Conservation (phyloP, 805 yeast genomes). For the Candida verbasci region DNA sequence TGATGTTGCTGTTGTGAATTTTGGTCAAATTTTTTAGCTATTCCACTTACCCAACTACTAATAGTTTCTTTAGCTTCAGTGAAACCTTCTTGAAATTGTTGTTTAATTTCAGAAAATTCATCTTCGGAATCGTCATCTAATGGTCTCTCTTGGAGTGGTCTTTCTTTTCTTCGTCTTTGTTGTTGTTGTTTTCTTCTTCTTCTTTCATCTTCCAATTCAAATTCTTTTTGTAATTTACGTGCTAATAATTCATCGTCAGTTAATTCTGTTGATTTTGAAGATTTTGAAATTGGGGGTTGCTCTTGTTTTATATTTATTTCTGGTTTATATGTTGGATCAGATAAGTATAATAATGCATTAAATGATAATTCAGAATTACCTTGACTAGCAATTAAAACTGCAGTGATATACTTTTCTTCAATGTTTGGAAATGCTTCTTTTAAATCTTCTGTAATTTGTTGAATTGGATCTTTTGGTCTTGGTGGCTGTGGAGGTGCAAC, state of each 20-base stretch:
- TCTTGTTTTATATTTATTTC: slow-evolving; percentile 38
- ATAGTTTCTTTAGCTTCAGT: slow-evolving; percentile 77
- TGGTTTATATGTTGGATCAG: slow-evolving; percentile 65
- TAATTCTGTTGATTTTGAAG: slow-evolving; percentile 3
- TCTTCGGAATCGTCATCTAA: slow-evolving; percentile 18
- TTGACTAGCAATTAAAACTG: slow-evolving; percentile 79
- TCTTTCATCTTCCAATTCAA: slow-evolving; percentile 37
- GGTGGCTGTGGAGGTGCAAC: slow-evolving; percentile 32
- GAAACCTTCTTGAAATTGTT: slow-evolving; percentile 65
- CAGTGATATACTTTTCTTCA: slow-evolving; percentile 67
- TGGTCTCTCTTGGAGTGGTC: slow-evolving; percentile 10
- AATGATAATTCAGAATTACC: slow-evolving; percentile 84
- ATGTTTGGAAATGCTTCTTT: slow-evolving; percentile 81
- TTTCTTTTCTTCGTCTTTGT: slow-evolving; percentile 10
- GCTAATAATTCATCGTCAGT: slow-evolving; percentile 79
- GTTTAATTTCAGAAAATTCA: slow-evolving; percentile 58
- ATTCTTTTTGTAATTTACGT: slow-evolving; percentile 69
- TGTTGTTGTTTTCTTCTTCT: slow-evolving; percentile 21
- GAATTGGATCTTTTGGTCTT: slow-evolving; percentile 61
- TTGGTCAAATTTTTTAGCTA: slow-evolving; percentile 48
- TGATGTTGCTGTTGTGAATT: slow-evolving; percentile 3
- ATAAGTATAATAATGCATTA: slow-evolving; percentile 74
- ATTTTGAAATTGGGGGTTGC: slow-evolving; percentile 1
- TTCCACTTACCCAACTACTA: slow-evolving; percentile 72
- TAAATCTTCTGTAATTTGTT: slow-evolving; percentile 54